Percentiles rank a stretch among this genome's conserved stretches.
These are phyloP conservation scores for Pichia deserticola DNA, from an alignment of 805 yeast species.

Conservation along the genomic window DNA sequence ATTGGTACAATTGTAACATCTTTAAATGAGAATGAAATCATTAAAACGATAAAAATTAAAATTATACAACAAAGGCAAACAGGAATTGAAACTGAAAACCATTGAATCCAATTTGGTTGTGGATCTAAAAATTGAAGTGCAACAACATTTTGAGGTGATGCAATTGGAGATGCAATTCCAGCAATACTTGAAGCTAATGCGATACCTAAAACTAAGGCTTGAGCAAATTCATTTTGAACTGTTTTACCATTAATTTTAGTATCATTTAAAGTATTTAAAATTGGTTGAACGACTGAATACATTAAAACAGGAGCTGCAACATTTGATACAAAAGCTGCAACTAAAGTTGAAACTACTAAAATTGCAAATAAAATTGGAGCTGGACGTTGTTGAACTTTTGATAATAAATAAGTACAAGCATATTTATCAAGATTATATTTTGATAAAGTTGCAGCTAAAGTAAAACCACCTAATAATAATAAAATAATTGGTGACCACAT, in stretches of 20 bases:
- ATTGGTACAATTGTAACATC: conserved; percentile 48
- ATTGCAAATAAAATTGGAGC: conserved; percentile 65
- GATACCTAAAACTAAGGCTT: conserved; percentile 81
- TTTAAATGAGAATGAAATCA: conserved; percentile 51
- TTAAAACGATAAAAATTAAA: conserved; percentile 64
- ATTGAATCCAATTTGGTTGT: conserved; percentile 78
- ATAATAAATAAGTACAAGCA: conserved; percentile 72
- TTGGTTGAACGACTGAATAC: conserved; percentile 84
- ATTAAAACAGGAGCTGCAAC: conserved; percentile 97
- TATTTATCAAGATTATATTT: conserved; percentile 85
- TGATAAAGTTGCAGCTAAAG: conserved; percentile 89
- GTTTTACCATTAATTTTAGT: conserved; percentile 34
- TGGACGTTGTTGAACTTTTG: conserved; percentile 83
- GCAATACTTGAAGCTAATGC: conserved; percentile 91
- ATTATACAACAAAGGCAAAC: conserved; percentile 58
- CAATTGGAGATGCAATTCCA: conserved; percentile 96
- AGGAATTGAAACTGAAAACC: conserved; percentile 88
- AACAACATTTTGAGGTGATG: conserved; percentile 93
- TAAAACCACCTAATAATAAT: conserved; percentile 87
- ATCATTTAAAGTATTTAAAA: conserved; percentile 75
- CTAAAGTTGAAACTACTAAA: conserved; percentile 79
- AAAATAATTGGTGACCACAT: conserved; percentile 97
- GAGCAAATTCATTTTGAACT: conserved; percentile 45
- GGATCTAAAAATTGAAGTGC: conserved; percentile 86
- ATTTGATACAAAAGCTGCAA: conserved; percentile 93